Conservation (phyloP, 352 stramenopile genomes). For the Thraustochytrium striatum region DNA sequence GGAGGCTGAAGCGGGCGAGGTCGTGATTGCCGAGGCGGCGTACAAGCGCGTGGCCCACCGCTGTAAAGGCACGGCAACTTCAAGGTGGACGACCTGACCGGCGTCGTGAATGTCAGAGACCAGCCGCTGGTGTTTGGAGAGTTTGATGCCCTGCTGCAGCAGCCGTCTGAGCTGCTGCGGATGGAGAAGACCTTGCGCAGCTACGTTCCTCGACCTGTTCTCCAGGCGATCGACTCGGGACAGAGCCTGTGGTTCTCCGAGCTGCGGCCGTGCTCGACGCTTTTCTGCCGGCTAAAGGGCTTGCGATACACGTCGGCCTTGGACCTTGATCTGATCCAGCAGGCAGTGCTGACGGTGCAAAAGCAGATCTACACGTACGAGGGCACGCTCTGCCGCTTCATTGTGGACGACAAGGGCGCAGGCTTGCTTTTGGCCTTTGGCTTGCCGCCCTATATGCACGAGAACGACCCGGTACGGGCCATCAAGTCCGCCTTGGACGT, state of each 20-base stretch:
- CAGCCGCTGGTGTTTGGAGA: constrained; percentile 4
- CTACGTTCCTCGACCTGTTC: constrained; percentile 42
- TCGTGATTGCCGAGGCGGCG: constrained; percentile 42
- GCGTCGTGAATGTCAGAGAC: not conserved
- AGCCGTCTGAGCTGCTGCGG: not conserved
- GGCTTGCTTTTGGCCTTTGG: constrained; percentile 83
- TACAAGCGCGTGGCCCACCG: constrained; percentile 15
- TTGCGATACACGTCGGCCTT: constrained; percentile 43
- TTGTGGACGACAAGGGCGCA: constrained; percentile 88
- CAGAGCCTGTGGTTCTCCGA: constrained; percentile 47
- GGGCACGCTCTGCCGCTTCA: constrained; percentile 91
- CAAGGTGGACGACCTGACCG: constrained; percentile 7
- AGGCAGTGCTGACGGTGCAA: constrained; percentile 67
- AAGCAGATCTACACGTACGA: constrained; percentile 86
- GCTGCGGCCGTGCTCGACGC: constrained; percentile 42
- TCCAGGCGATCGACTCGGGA: constrained; percentile 38
- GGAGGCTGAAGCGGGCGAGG: constrained; percentile 19
- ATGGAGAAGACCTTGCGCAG: constrained; percentile 19
- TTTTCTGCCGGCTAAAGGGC: constrained; percentile 45
- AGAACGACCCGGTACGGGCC: constrained; percentile 82
- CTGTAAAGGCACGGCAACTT: constrained; percentile 27
- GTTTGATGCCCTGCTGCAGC: not conserved
- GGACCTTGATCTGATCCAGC: constrained; percentile 55
- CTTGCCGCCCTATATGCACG: constrained; percentile 79
- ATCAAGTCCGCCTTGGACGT: constrained; percentile 79